A percentile compares a stretch with the other conserved stretches of the same genome.
Evolutionary conservation across 148 eudicot genomes (phyloP).

Genomic region (Vaccinium darrowii): DNA sequence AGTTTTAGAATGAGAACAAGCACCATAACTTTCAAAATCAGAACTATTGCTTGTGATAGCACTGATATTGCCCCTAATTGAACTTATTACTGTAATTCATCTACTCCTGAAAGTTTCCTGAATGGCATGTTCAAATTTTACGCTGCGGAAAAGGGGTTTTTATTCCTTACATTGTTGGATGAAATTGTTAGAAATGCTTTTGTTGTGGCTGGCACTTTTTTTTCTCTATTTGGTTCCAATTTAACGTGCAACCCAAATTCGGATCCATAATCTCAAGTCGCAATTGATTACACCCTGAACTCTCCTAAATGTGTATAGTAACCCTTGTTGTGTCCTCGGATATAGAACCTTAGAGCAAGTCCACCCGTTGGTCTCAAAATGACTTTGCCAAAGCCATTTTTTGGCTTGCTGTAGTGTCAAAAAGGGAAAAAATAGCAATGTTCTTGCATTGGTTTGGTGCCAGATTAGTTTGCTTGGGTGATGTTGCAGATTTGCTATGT

Average conservation of each 20-base stretch:
- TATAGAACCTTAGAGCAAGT: neutral
- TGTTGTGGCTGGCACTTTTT: neutral
- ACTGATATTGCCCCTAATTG: neutral
- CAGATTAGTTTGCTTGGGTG: neutral
- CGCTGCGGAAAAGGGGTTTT: neutral
- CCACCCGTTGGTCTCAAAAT: no score
- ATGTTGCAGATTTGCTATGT: neutral
- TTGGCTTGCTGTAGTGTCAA: neutral
- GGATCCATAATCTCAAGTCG: neutral
- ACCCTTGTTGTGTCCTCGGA: neutral
- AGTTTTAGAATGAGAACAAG: neutral
- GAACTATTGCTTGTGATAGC: neutral
- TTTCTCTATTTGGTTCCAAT: neutral
- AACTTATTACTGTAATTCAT: neutral
- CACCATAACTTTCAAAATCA: neutral
- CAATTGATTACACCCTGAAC: neutral
- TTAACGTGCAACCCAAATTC: slow-evolving; percentile 13
- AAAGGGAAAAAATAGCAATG: no score
- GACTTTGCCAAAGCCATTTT: neutral
- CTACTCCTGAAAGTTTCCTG: neutral
- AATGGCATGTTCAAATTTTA: neutral
- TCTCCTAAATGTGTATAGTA: neutral
- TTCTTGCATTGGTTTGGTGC: neutral
- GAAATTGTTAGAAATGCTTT: neutral
- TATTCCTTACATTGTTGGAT: neutral